Conservation (phyloP, 2,329 filamentous ascomycete genomes). For the Chalaropsis ovoidea region DNA sequence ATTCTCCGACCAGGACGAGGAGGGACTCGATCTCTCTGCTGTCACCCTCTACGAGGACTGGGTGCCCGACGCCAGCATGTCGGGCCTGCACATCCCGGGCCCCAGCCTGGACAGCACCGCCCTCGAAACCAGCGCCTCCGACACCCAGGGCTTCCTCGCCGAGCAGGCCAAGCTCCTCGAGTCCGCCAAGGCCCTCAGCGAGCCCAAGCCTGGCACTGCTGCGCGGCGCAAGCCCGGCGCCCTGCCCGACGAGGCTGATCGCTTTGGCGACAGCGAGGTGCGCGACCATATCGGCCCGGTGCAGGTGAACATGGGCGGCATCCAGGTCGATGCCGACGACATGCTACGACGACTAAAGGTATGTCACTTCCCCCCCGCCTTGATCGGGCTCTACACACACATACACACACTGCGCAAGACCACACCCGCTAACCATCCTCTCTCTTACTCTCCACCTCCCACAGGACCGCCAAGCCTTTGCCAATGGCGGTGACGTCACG, state of each 20-base stretch:
- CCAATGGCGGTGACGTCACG: conserved; percentile 25
- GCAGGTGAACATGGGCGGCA: conserved; percentile 96
- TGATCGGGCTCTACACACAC: neutral
- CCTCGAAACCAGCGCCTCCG: conserved; percentile 32
- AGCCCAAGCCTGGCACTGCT: conserved; percentile 9
- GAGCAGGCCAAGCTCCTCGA: conserved; percentile 70
- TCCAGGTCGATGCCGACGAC: conserved; percentile 89
- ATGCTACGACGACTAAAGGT: conserved; percentile 83
- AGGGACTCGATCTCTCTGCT: conserved; percentile 19
- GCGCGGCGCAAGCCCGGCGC: conserved; percentile 41
- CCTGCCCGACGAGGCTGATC: conserved; percentile 28
- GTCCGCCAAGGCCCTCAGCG: conserved; percentile 18
- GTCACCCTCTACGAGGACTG: conserved; percentile 56
- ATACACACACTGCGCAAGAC: neutral
- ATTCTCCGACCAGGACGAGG: conserved; percentile 24
- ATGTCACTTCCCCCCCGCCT: conserved; percentile 28
- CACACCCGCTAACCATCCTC: neutral
- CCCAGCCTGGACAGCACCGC: conserved; percentile 30
- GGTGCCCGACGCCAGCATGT: conserved; percentile 62
- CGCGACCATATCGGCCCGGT: conserved; percentile 86
- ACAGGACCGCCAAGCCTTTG: conserved; percentile 49
- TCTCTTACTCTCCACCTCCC: neutral
- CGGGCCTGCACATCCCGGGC: conserved; percentile 47
- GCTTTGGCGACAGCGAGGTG: conserved; percentile 30
- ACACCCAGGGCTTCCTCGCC: conserved; percentile 67